These are phyloP conservation scores for Selaginella moellendorffii DNA, from an alignment of 75 land plant genomes.

Conservation along the genomic window DNA sequence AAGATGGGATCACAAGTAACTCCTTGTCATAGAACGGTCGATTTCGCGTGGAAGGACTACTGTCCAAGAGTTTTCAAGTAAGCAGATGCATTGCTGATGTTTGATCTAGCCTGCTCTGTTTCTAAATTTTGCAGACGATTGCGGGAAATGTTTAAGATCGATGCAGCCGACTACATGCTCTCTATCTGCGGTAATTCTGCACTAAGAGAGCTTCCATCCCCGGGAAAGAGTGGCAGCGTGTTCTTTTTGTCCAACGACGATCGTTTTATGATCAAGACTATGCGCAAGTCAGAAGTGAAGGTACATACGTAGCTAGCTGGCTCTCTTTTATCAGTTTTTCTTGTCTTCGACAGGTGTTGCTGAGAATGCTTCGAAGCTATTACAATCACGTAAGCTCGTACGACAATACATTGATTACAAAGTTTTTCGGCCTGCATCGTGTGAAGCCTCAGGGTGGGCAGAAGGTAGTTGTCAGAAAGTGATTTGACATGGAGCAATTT, in stretches of 20 bases:
- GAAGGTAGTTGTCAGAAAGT: slow-evolving; percentile 34
- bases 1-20: slow-evolving; percentile 56
- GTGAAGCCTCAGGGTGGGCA: slow-evolving; percentile 45
- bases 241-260: slow-evolving; percentile 30
- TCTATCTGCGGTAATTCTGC: slow-evolving; percentile 31
- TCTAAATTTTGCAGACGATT: slow-evolving; percentile 19
- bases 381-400: slow-evolving; percentile 56
- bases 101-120: background rate
- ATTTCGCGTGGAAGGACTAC: slow-evolving; percentile 78
- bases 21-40: slow-evolving; percentile 63
- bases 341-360: slow-evolving; percentile 62
- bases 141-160: slow-evolving; percentile 25
- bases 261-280: slow-evolving; percentile 27
- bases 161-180: slow-evolving; percentile 28
- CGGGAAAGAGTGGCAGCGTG: slow-evolving; percentile 32
- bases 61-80: slow-evolving; percentile 78
- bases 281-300: slow-evolving; percentile 30
- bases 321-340: no score
- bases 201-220: slow-evolving; percentile 26
- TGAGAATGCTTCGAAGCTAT: slow-evolving; percentile 71
- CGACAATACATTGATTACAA: slow-evolving; percentile 83
- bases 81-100: background rate
- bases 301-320: no score
- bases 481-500: background rate
- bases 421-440: slow-evolving; percentile 86